A percentile compares a stretch with the other conserved stretches of the same genome.
phyloP scores from a whole-genome alignment of 306 rosid genomes.

The Oxytropis ochrocephala region DNA sequence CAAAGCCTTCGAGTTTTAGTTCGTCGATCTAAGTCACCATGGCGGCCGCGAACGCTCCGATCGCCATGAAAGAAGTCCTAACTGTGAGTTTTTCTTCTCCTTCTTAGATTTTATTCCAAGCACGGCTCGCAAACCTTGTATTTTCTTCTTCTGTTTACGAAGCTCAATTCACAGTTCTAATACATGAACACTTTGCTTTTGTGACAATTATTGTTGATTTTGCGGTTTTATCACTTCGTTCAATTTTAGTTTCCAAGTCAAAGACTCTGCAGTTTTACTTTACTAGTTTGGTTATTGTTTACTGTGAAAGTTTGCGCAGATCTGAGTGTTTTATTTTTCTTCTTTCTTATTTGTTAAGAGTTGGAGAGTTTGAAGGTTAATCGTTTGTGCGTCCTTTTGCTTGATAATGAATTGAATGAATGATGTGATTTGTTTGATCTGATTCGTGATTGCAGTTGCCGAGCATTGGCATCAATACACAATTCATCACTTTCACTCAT shows the following conservation, averaged over 20 bases:
- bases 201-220: not conserved
- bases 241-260: conserved; percentile 2
- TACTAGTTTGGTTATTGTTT: not conserved
- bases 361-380: conserved; percentile 4
- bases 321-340: conserved; percentile 26
- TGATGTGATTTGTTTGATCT: conserved; percentile 38
- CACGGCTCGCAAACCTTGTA: not conserved
- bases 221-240: not conserved
- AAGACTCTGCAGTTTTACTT: not conserved
- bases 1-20: conserved; percentile 22
- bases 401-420: conserved; percentile 17
- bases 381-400: not conserved
- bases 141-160: not conserved
- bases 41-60: conserved; percentile 99
- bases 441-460: conserved; percentile 72
- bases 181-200: not conserved
- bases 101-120: not conserved
- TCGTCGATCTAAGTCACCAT: conserved; percentile 62
- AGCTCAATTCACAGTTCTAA: conserved; percentile 23
- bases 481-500: conserved; percentile 89
- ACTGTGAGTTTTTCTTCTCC: conserved; percentile 51
- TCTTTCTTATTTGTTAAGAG: conserved; percentile 22
- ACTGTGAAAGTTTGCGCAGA: conserved; percentile 21
- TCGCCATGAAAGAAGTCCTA: conserved; percentile 94
- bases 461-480: conserved; percentile 80